These are phyloP conservation scores for Nicotiana paniculata DNA, from an alignment of 257 asterid species.

Conservation along the genomic window DNA sequence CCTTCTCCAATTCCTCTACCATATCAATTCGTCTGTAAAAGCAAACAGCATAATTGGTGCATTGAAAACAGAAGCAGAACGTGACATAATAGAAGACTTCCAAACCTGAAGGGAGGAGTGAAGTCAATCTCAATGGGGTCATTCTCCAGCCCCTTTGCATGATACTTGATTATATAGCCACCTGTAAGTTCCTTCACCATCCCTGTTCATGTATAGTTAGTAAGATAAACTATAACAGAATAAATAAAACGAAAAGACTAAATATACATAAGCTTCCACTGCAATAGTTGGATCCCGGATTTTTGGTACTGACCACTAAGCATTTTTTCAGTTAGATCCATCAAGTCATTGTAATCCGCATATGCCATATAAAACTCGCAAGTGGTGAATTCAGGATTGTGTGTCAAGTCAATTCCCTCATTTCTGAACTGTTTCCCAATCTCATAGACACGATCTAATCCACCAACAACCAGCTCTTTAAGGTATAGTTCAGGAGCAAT, in stretches of 20 bases:
- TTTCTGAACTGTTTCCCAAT: conserved; percentile 90
- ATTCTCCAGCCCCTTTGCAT: conserved; percentile 66
- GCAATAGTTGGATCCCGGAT: background rate
- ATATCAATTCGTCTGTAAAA: conserved; percentile 74
- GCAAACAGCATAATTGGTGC: background rate
- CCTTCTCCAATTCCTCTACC: conserved; percentile 85
- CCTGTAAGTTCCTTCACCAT: conserved; percentile 94
- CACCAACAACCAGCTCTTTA: conserved; percentile 87
- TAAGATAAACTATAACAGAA: background rate
- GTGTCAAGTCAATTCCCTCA: conserved; percentile 89
- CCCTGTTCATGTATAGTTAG: conserved; percentile 31
- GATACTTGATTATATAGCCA: conserved; percentile 69
- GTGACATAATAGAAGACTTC: background rate
- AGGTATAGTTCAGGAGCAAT: conserved; percentile 86
- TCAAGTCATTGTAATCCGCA: conserved; percentile 82
- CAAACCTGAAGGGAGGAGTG: conserved; percentile 94
- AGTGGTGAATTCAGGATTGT: conserved; percentile 93
- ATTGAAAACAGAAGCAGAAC: background rate
- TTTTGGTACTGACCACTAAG: conserved; percentile 32
- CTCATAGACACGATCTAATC: conserved; percentile 84
- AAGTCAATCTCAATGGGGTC: conserved; percentile 94
- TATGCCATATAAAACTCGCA: conserved; percentile 93
- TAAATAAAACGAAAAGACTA: background rate
- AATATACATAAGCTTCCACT: background rate
- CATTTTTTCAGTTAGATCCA: conserved; percentile 81